Evolutionary conservation across 169 alveolate species (phyloP).

Genomic region (Cryptosporidium bovis): DNA sequence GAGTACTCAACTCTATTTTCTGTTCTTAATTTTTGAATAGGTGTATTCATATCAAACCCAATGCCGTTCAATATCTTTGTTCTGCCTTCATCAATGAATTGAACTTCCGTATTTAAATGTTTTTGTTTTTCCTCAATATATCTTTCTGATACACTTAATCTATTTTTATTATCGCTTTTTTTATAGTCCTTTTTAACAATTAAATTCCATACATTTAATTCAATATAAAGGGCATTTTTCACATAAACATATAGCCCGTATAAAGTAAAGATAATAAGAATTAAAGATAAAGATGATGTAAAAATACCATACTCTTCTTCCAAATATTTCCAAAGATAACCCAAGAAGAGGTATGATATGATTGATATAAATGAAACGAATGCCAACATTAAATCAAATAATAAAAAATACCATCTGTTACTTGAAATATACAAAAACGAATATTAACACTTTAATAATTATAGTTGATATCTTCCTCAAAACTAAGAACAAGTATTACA

Average conservation of each 20-base stretch:
- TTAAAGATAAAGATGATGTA: conserved; percentile 1
- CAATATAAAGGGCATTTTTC: conserved; percentile 20
- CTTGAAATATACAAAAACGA: not conserved
- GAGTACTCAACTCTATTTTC: not conserved
- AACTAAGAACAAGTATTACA: not conserved
- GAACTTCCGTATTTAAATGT: not conserved
- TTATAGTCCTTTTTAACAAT: not conserved
- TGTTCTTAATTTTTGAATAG: not conserved
- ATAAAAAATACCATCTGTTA: not conserved
- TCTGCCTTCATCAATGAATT: not conserved
- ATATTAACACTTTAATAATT: not conserved
- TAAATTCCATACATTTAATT: conserved; percentile 5
- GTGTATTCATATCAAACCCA: not conserved
- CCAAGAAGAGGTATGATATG: conserved; percentile 6
- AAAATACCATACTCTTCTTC: conserved; percentile 42
- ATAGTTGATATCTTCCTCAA: not conserved
- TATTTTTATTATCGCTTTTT: not conserved
- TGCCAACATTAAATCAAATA: not conserved
- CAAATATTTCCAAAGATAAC: conserved; percentile 47
- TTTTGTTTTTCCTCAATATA: conserved; percentile 30
- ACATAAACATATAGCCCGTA: conserved; percentile 57
- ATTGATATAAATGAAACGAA: not conserved
- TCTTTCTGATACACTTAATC: conserved; percentile 14
- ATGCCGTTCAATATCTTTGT: not conserved
- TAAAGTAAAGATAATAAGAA: conserved; percentile 24